These are phyloP conservation scores for Chrysoporthe austroafricana DNA, from an alignment of 2,329 filamentous ascomycete genomes.

Conservation along the genomic window DNA sequence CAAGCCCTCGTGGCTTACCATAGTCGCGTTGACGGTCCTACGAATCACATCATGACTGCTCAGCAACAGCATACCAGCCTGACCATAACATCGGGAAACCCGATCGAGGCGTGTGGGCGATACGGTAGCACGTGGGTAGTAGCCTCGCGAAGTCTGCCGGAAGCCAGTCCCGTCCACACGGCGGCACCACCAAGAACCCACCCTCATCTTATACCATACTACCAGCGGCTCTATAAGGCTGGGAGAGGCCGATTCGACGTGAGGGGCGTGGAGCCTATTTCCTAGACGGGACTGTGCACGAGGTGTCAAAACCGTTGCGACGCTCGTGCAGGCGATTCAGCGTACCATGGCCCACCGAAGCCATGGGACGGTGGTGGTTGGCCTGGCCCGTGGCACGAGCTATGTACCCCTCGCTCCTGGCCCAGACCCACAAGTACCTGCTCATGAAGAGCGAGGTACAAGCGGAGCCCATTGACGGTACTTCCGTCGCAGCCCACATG, in stretches of 20 bases:
- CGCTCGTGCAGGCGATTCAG: not conserved
- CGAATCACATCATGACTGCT: not conserved
- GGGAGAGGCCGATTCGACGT: slow-evolving; percentile 1
- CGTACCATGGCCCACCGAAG: not conserved
- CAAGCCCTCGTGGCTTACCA: not conserved
- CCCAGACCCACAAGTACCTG: slow-evolving; percentile 27
- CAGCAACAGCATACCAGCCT: not conserved
- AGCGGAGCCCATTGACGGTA: slow-evolving; percentile 14
- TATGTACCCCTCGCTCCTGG: slow-evolving; percentile 22
- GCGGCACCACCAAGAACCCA: slow-evolving; percentile 12
- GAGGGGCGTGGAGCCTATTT: slow-evolving; percentile 2
- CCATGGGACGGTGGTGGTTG: too few species aligned
- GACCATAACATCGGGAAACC: not conserved
- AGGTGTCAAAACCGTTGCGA: slow-evolving; percentile 15
- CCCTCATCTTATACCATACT: slow-evolving; percentile 21
- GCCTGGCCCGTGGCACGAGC: too few species aligned
- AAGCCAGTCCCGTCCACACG: slow-evolving; percentile 7
- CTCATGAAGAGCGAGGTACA: slow-evolving; percentile 20
- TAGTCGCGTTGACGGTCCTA: not conserved
- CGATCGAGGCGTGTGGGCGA: not conserved
- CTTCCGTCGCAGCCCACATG: slow-evolving; percentile 25
- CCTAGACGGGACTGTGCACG: not conserved
- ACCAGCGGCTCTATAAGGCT: not conserved
- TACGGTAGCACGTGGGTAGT: not conserved
- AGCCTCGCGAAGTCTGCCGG: slow-evolving; percentile 1